Base-by-base conservation (phyloP, 352 stramenopile species). In the Phytophthora parvispora region DNA sequence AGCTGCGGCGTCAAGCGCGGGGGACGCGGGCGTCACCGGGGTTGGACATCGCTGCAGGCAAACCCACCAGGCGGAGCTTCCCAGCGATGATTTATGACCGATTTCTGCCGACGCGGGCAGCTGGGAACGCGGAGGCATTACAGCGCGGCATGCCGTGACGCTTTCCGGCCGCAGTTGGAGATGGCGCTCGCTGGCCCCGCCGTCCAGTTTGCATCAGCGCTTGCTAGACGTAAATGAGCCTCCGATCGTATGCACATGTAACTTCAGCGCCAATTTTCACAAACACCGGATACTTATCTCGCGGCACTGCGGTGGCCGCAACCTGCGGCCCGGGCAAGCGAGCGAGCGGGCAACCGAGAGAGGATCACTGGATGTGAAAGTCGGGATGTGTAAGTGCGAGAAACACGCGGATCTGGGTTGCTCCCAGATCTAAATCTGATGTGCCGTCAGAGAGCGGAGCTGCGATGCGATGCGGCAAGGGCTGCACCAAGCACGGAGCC, bases 71-170 rank as follows among this genome's bases (percentile, higher is more conserved):
- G 29, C 42, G 54, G n/a, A 48, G 40, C 40, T 48, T 48, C 40
- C 40, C 45, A 24, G 28, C 54, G 62, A 67, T 67, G 67, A 75
- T 71, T 64, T 75, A 60, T 63, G 61, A 71, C 36, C 49, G 48
- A 63, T 70, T 70, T 62, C 28, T 71, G 36, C 60, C 13, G 25
- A 32, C 24, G 20, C 27, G n/a, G 34, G 45, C 60, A 74, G 66
- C 66, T 74, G 60, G 47, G 13, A 60, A 52, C 43, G 42, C 42
- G 47, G 47, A 25, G 6, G 27, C 36, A 67, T 67, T 73, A 73
- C 59, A 72, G 61, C 28, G 24, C 31, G 25, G 20, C 24, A 31
- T n/a, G 59, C 59, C 38, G 50, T 73, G 66, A 73, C 66, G 52
- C 59, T 64, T 73, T 73, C 66, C 59, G 66, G 56, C 42, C 52